A percentile compares a stretch with the other conserved stretches of the same genome.
Evolutionary conservation across 1,284 basidiomycete species (phyloP).

Genomic region (Puccinia coronata): DNA sequence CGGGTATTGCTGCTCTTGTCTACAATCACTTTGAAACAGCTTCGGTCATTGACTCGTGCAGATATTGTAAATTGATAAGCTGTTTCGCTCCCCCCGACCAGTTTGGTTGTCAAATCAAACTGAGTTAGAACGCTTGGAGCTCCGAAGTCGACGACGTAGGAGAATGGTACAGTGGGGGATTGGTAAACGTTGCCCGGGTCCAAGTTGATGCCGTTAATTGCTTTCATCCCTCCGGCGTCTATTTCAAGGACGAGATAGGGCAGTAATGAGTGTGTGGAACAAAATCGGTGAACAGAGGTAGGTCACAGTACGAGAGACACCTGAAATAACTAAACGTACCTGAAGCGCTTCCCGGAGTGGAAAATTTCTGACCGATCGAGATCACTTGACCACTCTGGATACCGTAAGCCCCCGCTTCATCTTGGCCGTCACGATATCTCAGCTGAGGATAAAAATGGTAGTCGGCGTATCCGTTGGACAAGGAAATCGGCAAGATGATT

Average conservation of each 20-base stretch:
- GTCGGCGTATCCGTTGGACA: slow-evolving; percentile 29
- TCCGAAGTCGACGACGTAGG: neutral
- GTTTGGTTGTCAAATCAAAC: slow-evolving; percentile 29
- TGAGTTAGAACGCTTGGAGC: neutral
- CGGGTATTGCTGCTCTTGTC: slow-evolving; percentile 22
- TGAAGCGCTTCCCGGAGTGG: neutral
- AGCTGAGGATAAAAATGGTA: slow-evolving; percentile 26
- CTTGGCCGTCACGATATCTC: neutral
- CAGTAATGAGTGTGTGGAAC: too few species aligned
- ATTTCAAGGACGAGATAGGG: too few species aligned
- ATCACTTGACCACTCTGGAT: slow-evolving; percentile 31
- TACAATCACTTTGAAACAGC: neutral
- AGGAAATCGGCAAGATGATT: slow-evolving; percentile 20
- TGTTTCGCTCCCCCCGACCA: slow-evolving; percentile 26
- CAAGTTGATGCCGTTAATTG: slow-evolving; percentile 10
- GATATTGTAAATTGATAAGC: slow-evolving; percentile 34
- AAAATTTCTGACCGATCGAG: too few species aligned
- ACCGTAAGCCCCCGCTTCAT: neutral
- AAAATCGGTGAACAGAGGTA: too few species aligned
- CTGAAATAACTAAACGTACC: too few species aligned
- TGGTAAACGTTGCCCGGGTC: slow-evolving; percentile 16
- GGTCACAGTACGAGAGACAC: too few species aligned
- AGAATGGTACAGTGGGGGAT: neutral
- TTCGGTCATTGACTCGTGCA: neutral
- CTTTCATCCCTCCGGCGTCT: too few species aligned